A percentile compares a stretch with the other conserved stretches of the same genome.
These are phyloP conservation scores for Suillus clintonianus DNA, from an alignment of 768 basidiomycete genomes.

Conservation along the genomic window DNA sequence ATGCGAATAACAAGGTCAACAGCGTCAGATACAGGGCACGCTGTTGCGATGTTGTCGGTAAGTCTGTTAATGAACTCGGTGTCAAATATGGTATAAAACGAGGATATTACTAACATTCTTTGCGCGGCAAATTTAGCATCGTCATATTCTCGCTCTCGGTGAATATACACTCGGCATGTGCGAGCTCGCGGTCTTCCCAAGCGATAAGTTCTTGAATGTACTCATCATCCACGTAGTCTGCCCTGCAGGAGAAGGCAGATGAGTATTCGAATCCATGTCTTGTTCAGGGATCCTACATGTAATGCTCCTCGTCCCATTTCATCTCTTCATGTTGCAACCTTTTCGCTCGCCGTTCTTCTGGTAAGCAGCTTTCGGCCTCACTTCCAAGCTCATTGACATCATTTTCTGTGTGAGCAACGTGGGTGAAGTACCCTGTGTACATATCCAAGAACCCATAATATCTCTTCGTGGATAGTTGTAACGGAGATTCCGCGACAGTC, in stretches of 20 bases:
- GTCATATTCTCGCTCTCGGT: conserved; percentile 71
- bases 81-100: not conserved
- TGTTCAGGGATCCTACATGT: conserved; percentile 57
- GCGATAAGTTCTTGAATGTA: conserved; percentile 68
- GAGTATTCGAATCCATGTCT: not conserved
- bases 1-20: conserved; percentile 73
- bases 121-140: conserved; percentile 58
- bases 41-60: conserved; percentile 55
- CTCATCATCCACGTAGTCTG: conserved; percentile 78
- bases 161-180: conserved; percentile 47
- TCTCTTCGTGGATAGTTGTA: conserved; percentile 44
- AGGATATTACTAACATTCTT: conserved; percentile 46
- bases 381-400: conserved; percentile 79
- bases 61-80: conserved; percentile 47
- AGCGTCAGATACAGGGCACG: conserved; percentile 69
- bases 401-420: conserved; percentile 74
- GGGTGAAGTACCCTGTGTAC: conserved; percentile 73
- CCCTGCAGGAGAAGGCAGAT: conserved; percentile 46
- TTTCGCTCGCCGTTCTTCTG: conserved; percentile 50
- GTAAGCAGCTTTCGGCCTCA: conserved; percentile 59
- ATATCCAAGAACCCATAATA: conserved; percentile 78
- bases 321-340: conserved; percentile 66
- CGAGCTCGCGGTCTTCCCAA: conserved; percentile 63
- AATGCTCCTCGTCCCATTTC: conserved; percentile 85
- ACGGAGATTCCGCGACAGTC: conserved; percentile 44